Evolutionary conservation across 2,329 filamentous ascomycete genomes (phyloP).

Genomic region (Ascochyta rabiei): DNA sequence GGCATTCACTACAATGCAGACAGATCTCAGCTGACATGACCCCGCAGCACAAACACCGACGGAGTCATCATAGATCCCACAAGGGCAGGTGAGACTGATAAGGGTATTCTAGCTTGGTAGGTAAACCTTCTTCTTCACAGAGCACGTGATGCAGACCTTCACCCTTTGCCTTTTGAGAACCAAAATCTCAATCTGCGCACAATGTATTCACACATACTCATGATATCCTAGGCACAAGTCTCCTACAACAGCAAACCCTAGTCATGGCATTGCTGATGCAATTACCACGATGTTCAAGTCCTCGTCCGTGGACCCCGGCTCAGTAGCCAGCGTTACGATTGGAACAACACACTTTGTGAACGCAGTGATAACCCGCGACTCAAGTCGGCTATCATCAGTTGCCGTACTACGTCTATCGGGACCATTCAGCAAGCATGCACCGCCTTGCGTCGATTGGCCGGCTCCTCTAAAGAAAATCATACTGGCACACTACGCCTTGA

Average conservation of each 20-base stretch:
- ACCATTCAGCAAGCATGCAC: conserved; percentile 56
- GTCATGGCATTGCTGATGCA: conserved; percentile 44
- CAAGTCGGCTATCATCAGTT: conserved; percentile 57
- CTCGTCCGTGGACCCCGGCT: conserved; percentile 35
- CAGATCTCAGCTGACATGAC: conserved; percentile 5
- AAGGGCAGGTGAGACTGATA: conserved; percentile 30
- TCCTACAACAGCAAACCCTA: conserved; percentile 46
- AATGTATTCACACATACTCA: background rate
- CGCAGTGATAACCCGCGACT: conserved; percentile 58
- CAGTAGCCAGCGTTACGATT: conserved; percentile 55
- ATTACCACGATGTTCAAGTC: conserved; percentile 47
- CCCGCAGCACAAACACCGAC: conserved; percentile 44
- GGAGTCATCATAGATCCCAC: conserved; percentile 45
- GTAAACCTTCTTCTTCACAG: background rate
- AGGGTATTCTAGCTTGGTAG: conserved; percentile 45
- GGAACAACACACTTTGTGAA: conserved; percentile 62
- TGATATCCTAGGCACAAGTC: conserved; percentile 43
- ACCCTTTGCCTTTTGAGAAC: background rate
- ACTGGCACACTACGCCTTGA: conserved; percentile 51
- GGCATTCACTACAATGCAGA: conserved; percentile 8
- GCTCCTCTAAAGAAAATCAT: conserved; percentile 53
- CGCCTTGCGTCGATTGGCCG: conserved; percentile 59
- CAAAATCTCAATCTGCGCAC: background rate
- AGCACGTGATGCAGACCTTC: conserved; percentile 11
- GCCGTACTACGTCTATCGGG: conserved; percentile 59